Evolutionary conservation across 192 early-diverging fungal genomes (phyloP).

Genomic region (Rhizoclosmatium globosum): DNA sequence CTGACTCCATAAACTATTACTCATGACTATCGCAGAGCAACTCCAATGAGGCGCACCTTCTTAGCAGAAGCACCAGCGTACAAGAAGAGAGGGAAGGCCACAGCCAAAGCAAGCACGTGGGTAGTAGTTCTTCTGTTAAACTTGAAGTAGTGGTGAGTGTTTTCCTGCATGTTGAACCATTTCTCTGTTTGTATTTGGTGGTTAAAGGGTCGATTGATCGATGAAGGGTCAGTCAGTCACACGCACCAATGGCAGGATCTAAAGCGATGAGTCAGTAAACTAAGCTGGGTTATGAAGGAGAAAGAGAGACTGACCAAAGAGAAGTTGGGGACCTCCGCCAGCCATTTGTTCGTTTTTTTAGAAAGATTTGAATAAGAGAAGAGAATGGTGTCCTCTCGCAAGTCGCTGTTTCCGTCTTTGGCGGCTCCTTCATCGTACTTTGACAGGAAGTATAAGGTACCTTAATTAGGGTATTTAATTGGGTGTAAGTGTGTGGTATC

Average conservation of each 20-base stretch:
- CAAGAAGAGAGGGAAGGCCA: slow-evolving; percentile 45
- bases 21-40: too few species aligned
- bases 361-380: background rate
- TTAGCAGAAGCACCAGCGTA: slow-evolving; percentile 23
- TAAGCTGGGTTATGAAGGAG: background rate
- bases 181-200: slow-evolving; percentile 42
- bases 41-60: background rate
- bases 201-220: background rate
- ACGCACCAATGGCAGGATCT: slow-evolving; percentile 46
- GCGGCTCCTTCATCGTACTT: slow-evolving; percentile 38
- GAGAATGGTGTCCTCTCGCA: background rate
- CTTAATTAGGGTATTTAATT: background rate
- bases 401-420: slow-evolving; percentile 33
- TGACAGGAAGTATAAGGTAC: slow-evolving; percentile 35
- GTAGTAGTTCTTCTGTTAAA: slow-evolving; percentile 44
- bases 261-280: background rate
- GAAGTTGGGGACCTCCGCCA: slow-evolving; percentile 28
- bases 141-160: slow-evolving; percentile 50
- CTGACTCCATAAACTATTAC: too few species aligned
- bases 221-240: background rate
- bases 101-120: slow-evolving; percentile 35
- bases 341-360: slow-evolving; percentile 22
- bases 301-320: slow-evolving; percentile 55
- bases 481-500: too few species aligned
- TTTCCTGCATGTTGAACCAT: slow-evolving; percentile 60